phyloP scores from a whole-genome alignment of 306 rosid species.

The Neltuma alba region DNA sequence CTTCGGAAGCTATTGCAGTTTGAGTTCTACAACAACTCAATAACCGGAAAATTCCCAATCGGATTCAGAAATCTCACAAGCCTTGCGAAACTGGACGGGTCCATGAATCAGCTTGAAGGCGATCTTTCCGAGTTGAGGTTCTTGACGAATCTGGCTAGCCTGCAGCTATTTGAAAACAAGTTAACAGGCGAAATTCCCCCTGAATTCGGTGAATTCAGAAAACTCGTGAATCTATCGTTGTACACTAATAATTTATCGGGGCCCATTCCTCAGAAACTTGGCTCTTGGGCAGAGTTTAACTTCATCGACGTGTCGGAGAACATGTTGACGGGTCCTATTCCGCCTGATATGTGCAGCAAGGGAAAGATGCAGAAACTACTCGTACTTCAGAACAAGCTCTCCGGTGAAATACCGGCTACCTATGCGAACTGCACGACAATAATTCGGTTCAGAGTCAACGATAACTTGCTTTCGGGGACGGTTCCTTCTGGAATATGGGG shows the following conservation, averaged over 20 bases:
- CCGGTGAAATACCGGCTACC: conserved; percentile 72
- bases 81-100: conserved; percentile 64
- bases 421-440: conserved; percentile 60
- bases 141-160: conserved; percentile 47
- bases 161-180: conserved; percentile 60
- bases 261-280: conserved; percentile 70
- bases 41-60: conserved; percentile 69
- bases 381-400: conserved; percentile 70
- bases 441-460: conserved; percentile 63
- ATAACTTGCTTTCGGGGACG: conserved; percentile 72
- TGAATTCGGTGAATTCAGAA: conserved; percentile 75
- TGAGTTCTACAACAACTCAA: conserved; percentile 53
- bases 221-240: conserved; percentile 56
- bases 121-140: conserved; percentile 59
- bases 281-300: conserved; percentile 63
- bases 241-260: conserved; percentile 70
- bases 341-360: conserved; percentile 76
- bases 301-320: conserved; percentile 87
- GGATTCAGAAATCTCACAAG: conserved; percentile 58
- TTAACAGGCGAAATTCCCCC: conserved; percentile 67
- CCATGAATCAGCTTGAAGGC: conserved; percentile 60
- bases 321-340: conserved; percentile 68
- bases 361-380: conserved; percentile 67
- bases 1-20: conserved; percentile 78
- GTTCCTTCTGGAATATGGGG: conserved; percentile 84